Conservation (phyloP, 2,329 filamentous ascomycete genomes). For the Clonostachys sp. region DNA sequence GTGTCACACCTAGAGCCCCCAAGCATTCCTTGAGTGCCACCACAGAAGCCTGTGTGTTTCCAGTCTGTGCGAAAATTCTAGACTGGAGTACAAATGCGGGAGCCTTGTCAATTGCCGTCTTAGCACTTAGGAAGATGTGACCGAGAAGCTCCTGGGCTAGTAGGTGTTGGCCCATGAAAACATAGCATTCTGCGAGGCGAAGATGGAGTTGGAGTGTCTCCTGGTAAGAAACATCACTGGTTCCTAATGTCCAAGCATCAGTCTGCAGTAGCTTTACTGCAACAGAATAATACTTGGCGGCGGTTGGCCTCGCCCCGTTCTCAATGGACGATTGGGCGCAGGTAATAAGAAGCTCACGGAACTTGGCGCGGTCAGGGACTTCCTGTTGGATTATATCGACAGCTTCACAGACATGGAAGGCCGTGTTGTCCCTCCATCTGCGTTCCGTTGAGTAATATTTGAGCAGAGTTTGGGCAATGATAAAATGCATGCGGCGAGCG, state of each 20-base stretch:
- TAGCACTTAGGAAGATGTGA: conserved; percentile 66
- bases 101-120: conserved; percentile 72
- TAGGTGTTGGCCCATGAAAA: conserved; percentile 69
- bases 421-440: conserved; percentile 65
- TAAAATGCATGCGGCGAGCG: conserved; percentile 80
- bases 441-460: conserved; percentile 62
- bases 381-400: conserved; percentile 68
- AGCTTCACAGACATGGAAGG: conserved; percentile 76
- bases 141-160: conserved; percentile 65
- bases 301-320: conserved; percentile 77
- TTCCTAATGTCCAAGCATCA: conserved; percentile 67
- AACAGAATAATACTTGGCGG: conserved; percentile 74
- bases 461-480: conserved; percentile 77
- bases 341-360: conserved; percentile 71
- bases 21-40: conserved; percentile 67
- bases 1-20: conserved; percentile 59
- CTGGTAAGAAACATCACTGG: conserved; percentile 73
- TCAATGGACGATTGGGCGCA: conserved; percentile 76
- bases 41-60: conserved; percentile 67
- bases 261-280: conserved; percentile 77
- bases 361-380: conserved; percentile 57
- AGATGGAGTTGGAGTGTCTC: conserved; percentile 80
- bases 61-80: conserved; percentile 69
- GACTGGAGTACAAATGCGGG: conserved; percentile 81
- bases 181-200: conserved; percentile 75